Percentiles rank a stretch among this genome's conserved stretches.
phyloP scores from a whole-genome alignment of 805 yeast genomes.

The Ogataea parapolymorpha region DNA sequence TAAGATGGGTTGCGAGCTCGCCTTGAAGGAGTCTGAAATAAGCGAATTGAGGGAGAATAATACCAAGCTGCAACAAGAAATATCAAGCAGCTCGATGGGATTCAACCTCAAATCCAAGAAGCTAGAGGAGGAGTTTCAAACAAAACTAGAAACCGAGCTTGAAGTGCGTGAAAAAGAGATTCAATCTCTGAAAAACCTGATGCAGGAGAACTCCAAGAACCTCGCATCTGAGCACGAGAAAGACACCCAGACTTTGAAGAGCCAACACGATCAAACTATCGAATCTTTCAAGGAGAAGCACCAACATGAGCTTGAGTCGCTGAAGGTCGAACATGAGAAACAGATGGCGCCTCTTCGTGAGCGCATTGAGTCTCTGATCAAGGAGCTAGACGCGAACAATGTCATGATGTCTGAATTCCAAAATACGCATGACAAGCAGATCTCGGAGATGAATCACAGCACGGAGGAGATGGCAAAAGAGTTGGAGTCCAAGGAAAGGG shows the following conservation, averaged over 20 bases:
- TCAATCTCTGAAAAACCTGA: neutral
- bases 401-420: conserved; percentile 17
- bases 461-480: conserved; percentile 2
- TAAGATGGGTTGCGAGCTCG: conserved; percentile 1
- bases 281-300: neutral
- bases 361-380: conserved; percentile 8
- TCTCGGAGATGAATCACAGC: conserved; percentile 6
- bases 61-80: conserved; percentile 1
- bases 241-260: neutral
- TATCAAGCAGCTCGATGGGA: neutral
- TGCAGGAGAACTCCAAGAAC: neutral
- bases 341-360: conserved; percentile 1
- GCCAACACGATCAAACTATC: neutral
- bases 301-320: neutral
- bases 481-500: conserved; percentile 1
- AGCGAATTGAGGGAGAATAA: conserved; percentile 4
- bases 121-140: neutral
- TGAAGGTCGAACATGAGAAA: neutral
- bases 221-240: neutral
- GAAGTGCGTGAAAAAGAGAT: neutral
- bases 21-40: conserved; percentile 10
- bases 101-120: neutral
- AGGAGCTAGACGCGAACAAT: conserved; percentile 16
- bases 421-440: conserved; percentile 17
- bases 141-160: neutral